phyloP scores from a whole-genome alignment of 2,329 filamentous ascomycete species.

The Alternaria longipes region DNA sequence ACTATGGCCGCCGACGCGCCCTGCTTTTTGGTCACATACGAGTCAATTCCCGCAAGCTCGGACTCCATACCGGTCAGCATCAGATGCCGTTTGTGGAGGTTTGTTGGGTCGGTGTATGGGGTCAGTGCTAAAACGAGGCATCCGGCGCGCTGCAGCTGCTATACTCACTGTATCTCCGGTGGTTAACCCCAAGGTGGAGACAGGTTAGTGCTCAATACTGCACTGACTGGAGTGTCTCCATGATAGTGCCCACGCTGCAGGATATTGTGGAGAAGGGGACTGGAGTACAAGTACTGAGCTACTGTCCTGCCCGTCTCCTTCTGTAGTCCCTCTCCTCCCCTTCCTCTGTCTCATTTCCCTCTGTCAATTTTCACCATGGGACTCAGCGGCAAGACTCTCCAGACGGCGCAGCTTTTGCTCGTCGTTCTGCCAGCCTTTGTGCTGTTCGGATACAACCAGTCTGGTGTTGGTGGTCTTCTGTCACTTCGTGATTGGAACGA shows the following conservation, averaged over 20 bases:
- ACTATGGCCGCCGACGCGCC: conserved; percentile 16
- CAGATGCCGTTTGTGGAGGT: conserved; percentile 14
- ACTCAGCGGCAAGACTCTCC: conserved; percentile 38
- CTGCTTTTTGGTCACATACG: conserved; percentile 12
- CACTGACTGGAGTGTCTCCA: conserved; percentile 11
- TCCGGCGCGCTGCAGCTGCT: neutral
- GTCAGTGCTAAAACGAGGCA: conserved; percentile 4
- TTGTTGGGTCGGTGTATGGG: conserved; percentile 10
- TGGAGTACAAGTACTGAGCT: conserved; percentile 29
- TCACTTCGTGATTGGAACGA: conserved; percentile 52
- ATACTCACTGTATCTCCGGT: conserved; percentile 7
- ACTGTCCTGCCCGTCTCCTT: conserved; percentile 10
- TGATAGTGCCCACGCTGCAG: conserved; percentile 22
- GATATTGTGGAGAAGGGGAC: conserved; percentile 32
- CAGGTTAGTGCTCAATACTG: conserved; percentile 6
- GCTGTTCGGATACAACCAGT: conserved; percentile 63
- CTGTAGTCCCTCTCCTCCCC: conserved; percentile 15
- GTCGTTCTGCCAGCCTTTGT: conserved; percentile 56
- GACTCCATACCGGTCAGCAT: conserved; percentile 26
- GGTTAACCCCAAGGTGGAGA: conserved; percentile 25
- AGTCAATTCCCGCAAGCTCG: conserved; percentile 13
- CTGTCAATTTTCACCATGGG: conserved; percentile 19
- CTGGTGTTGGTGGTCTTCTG: conserved; percentile 60
- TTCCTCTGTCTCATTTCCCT: conserved; percentile 6
- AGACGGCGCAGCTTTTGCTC: conserved; percentile 47